phyloP scores from a whole-genome alignment of 2,329 filamentous ascomycete genomes.

The Penicillium sp. region DNA sequence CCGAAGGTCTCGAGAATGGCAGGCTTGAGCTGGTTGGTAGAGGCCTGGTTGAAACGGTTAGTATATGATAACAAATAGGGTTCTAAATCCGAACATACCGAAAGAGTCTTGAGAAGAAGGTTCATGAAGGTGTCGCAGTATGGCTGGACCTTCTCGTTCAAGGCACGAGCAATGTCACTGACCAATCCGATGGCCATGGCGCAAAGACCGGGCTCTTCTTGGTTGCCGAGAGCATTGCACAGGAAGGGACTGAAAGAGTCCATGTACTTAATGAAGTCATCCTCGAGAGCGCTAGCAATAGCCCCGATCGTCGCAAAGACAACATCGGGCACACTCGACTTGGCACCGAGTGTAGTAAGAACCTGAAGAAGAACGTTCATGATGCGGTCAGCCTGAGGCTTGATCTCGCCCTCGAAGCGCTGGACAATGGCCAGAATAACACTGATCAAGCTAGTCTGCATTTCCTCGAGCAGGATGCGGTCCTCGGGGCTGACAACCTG shows the following conservation, averaged over 20 bases:
- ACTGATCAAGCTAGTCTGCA: slow-evolving; percentile 92
- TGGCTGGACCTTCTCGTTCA: slow-evolving; percentile 87
- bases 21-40: slow-evolving; percentile 93
- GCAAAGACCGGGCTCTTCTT: slow-evolving; percentile 91
- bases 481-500: slow-evolving; percentile 98
- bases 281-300: slow-evolving; percentile 87
- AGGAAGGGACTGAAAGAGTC: slow-evolving; percentile 89
- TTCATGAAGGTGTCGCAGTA: slow-evolving; percentile 99
- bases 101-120: slow-evolving; percentile 86
- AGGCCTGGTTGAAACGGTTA: slow-evolving; percentile 33
- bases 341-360: slow-evolving; percentile 72
- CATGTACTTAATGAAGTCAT: slow-evolving; percentile 97
- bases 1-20: slow-evolving; percentile 97
- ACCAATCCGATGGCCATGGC: slow-evolving; percentile 97
- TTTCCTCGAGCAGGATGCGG: slow-evolving; percentile 92
- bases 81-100: slow-evolving; percentile 52
- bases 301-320: slow-evolving; percentile 90
- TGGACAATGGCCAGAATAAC: slow-evolving; percentile 90
- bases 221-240: slow-evolving; percentile 91
- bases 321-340: slow-evolving; percentile 92
- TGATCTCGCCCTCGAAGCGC: slow-evolving; percentile 86
- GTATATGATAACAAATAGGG: neutral
- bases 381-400: slow-evolving; percentile 86
- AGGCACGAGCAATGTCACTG: slow-evolving; percentile 89
- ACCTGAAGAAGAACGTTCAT: slow-evolving; percentile 88